These are phyloP conservation scores for Fusarium continuum DNA, from an alignment of 2,329 filamentous ascomycete genomes.

Conservation along the genomic window DNA sequence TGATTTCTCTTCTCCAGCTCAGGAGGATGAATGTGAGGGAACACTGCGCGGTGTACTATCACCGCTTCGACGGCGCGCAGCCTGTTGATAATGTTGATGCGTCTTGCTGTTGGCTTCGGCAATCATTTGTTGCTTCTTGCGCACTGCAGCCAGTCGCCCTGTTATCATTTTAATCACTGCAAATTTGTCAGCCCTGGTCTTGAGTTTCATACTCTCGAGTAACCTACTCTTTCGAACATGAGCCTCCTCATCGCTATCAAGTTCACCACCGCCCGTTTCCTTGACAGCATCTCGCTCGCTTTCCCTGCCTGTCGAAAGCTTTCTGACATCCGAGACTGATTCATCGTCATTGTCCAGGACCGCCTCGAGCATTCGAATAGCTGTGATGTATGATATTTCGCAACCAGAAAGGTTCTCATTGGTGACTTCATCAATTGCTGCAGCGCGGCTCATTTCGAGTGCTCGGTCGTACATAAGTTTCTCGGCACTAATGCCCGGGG, in stretches of 20 bases:
- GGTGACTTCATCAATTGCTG: constrained; percentile 94
- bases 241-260: constrained; percentile 75
- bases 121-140: constrained; percentile 70
- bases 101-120: constrained; percentile 63
- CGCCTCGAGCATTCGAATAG: constrained; percentile 93
- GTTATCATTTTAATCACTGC: constrained; percentile 71
- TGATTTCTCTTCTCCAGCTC: constrained; percentile 3
- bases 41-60: constrained; percentile 65
- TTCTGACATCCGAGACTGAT: constrained; percentile 39
- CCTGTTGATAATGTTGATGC: constrained; percentile 54
- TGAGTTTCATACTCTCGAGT: not conserved
- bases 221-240: constrained; percentile 76
- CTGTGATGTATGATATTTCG: constrained; percentile 91
- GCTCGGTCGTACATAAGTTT: constrained; percentile 98
- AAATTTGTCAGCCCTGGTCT: constrained; percentile 35
- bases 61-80: constrained; percentile 61
- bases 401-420: constrained; percentile 88
- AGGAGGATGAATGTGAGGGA: constrained; percentile 56
- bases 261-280: constrained; percentile 56
- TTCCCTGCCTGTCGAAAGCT: constrained; percentile 52
- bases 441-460: constrained; percentile 93
- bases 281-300: constrained; percentile 51
- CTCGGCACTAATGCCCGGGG: constrained; percentile 90
- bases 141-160: constrained; percentile 63
- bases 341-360: constrained; percentile 86